Base-by-base conservation (phyloP, 2,329 filamentous ascomycete genomes). In the Thielaviopsis cerberus region DNA sequence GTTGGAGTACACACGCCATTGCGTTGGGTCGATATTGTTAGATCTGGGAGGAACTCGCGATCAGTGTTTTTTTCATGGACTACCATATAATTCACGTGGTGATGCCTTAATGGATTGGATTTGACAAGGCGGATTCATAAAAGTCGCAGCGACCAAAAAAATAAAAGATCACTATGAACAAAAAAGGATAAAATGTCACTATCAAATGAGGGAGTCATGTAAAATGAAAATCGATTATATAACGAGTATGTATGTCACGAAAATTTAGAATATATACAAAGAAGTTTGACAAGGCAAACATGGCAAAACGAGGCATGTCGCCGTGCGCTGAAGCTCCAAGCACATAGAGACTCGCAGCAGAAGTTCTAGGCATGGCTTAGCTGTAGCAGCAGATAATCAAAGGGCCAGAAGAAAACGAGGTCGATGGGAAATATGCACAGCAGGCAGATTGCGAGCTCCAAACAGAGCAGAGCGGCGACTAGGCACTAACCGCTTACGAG, bases 1-100 rank as follows among this genome's bases (percentile, higher is more conserved):
- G 8, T n/a, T 59, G 34, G 58, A 59, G 41, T 59, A 59, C 22
- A 51, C 58, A 4, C 54, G 58, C 6, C 58, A 59, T 10, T 59
- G 58, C 53, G 54, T 59, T 24, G 58, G 58, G 11, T 56, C 53
- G 4, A 59, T 59, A n/a, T 26, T 59, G 50, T 50, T 59, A 10
- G 58, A 59, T 27, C 20, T 59, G 4, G 54, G 58, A 48, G 58
- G 58, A 2, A 53, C 53, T 24, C 41, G 58, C 34, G 54, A 59
- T 17, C 24, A 59, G 37, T 59, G 58, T 8, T 59, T n/a, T 23
- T 57, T 59, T 51, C 51, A 59, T 30, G 54, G 58, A 1, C 24
- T 59, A 20, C 58, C 54, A 4, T 59, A 59, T 27, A 54, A 57
- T 20, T 55, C 58, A 30, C 50, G 50, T 10, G 54, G 58, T 1